Base-by-base conservation (phyloP, 2,329 filamentous ascomycete genomes). In the Monosporascus sp. region DNA sequence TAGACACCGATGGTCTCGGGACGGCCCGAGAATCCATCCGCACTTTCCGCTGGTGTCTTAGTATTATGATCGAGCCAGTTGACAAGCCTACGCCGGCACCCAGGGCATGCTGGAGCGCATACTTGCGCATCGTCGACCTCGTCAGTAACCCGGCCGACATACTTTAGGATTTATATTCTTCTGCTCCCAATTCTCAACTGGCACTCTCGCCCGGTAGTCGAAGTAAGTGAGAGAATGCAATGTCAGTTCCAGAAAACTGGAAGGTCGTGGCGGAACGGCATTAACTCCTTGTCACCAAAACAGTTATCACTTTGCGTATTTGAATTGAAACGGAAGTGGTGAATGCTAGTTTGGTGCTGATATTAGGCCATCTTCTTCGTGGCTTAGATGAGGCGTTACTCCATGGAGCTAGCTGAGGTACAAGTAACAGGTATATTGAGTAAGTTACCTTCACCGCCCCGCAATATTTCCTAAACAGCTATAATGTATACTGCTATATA, bases 71-170 rank as follows among this genome's bases (percentile, higher is more conserved):
- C 3, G 66, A 63, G 49, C 68, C 62, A 50, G 73, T 52, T n/a
- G 67, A 63, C 17, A 72, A 57, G 5, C 71, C 69, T 16, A 73
- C 59, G 46, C 68, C 67, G 35, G 68, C 61, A 16, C 69, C 68
- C 22, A 69, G 55, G 5, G 60, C 57, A n/a, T 46, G 43, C 20
- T 26, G 43, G n/a, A 46, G 24, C 43, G 65, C 64, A 17, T 66
- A 67, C 4, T 56, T 55, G 7, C 58, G 58, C 47, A 55, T 22
- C 27, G 54, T 52, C 24, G 48, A 52, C 54, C 50, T 58, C 43
- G 44, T 52, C 52, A 63, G 49, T 43, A 64, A 35, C 55, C 60
- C 60, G 50, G 61, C 45, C 19, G 60, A 60, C 63, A 64, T 65
- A 16, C 1, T 44, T 41, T 3, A 17, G 41, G 20, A 26, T 44